Evolutionary conservation across 2,329 filamentous ascomycete species (phyloP), one percentile per base, ranked within the genome.

Genomic region (Dendryphion nanum): DNA sequence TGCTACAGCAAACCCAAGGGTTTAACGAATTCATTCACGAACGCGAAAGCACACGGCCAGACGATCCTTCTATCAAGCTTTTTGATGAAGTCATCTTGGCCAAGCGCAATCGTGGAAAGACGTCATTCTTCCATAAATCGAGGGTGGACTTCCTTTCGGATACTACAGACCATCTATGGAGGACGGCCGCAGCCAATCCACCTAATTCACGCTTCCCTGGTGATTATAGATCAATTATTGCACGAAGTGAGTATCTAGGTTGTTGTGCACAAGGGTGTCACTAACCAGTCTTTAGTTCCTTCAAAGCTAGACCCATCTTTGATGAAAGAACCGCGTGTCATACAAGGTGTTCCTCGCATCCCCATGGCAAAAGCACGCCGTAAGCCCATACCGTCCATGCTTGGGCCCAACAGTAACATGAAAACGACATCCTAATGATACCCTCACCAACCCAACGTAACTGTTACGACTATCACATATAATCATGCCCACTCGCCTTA

Each of bases 261-360:
- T 78, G 78, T 13, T 82, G 28, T 75, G 5, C 70, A 38, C 78
- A 29, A 76, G 77, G n/a, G 77, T n/a, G 16, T 19, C 8, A 18
- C 45, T 65, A 74, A 76, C 41, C 67, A 74, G 20, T 72, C 81
- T 72, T 81, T 37, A 81, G 80, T 87, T 24, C 93, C 93, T 4
- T 82, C 87, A 6, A 90, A 87, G 57, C 76, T 98, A 7, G 93
- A 98, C 55, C 78, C 84, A 4, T 79, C 82, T 12, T 73, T 96
- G 32, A 95, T 97, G 89, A 88, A 89, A 63, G 90, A 96, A 67
- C 90, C 90, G 19, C 79, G 90, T 41, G 82, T 87, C 45, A 91
- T 95, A 26, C 89, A 95, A 63, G 90, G 90, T 23, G 82, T 89
- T n/a, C 89, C 89, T 18, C 69, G 78, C 41, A 71, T 80, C 13